Base-by-base conservation (phyloP, 2,329 filamentous ascomycete species). In the Nemania abortiva region DNA sequence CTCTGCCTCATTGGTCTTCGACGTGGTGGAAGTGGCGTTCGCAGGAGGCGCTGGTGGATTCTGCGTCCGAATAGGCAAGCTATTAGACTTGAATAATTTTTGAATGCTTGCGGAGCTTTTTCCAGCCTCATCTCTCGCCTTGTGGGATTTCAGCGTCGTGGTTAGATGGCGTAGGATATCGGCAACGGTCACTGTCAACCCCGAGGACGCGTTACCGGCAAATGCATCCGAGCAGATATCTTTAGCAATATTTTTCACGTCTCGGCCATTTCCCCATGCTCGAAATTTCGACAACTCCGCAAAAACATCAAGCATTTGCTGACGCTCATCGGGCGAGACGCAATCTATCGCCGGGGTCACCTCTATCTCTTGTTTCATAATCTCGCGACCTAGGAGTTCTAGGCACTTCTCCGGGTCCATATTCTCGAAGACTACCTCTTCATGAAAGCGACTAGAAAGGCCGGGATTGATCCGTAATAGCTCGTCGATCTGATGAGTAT, bases 371-470 rank as follows among this genome's bases (percentile, higher is more conserved):
- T 49, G 24, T 6, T 63, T 55, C 39, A 55, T 47, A 31, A 81
- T 72, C 0, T 75, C 69, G 22, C 72, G 72, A 0, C 67, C 24
- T 0, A 92, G 73, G 1, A 87, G 78, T 0, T 74, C 56, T 6
- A 86, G 71, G 70, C 87, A 88, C 3, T 85, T 76, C 0, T 74
- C 52, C 0, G 84, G 75, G 0, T 73, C 39, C 64, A 66, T 5
- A n/a, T 39, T 42, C 72, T 88, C 86, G 55, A 87, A 85, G 1
- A 87, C 77, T n/a, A 65, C 29, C 29, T 53, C 55, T 34, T 90
- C 88, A 0, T 88, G 87, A 73, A 93, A 93, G 0, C 90, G 86
- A 45, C 87, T 90, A 0, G 86, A 86, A 18, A 93, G 79, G 0
- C 90, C 91, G 0, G 86, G 83, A 68, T 93, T 93, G 20, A 85